Base-by-base conservation (phyloP, 495 filamentous ascomycete genomes). In the Penicillium odoratum region DNA sequence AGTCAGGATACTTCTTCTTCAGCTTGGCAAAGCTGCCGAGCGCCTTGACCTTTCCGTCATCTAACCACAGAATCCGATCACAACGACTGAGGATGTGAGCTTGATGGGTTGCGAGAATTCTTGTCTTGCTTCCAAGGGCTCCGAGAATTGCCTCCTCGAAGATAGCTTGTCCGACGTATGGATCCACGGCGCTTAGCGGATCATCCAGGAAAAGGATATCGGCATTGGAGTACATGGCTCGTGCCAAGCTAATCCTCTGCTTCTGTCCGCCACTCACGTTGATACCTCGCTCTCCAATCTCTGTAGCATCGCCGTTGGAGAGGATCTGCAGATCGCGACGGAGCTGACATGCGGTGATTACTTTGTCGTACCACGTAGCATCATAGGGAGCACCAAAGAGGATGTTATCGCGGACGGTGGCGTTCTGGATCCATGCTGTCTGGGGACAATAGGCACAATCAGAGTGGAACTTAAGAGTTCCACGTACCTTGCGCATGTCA, bases 191-290 rank as follows among this genome's bases (percentile, higher is more conserved):
- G 26, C 74, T 78, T 4, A 83, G 66, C 9, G 75, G 72, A 60
- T 83, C 80, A 55, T 83, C 80, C 68, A 83, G 65, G n/a, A 82
- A 42, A 8, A 82, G 54, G 36, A 80, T 75, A 46, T 78, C 74
- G 25, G 75, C 69, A 43, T 74, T 64, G 61, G 78, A 80, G 66
- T 82, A 83, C 51, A 82, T 71, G 16, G 80, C 80, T 26, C 78
- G 68, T 38, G 79, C 80, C 47, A 82, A 72, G 55, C 73, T 90
- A 11, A 95, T 67, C 28, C 91, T 78, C 66, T 90, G 87, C 63
- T 91, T 92, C 67, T 93, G 91, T 5, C 91, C 91, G 38, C 91
- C 91, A 48, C 87, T 91, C 7, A 93, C 81, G 3, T 88, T 92
- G 64, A 91, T 91, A 38, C 90, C 91, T 28, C 88, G 79, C 64